A percentile compares a stretch with the other conserved stretches of the same genome.
Conservation (phyloP, 148 eudicot species). For the Rhododendron ovatum region DNA sequence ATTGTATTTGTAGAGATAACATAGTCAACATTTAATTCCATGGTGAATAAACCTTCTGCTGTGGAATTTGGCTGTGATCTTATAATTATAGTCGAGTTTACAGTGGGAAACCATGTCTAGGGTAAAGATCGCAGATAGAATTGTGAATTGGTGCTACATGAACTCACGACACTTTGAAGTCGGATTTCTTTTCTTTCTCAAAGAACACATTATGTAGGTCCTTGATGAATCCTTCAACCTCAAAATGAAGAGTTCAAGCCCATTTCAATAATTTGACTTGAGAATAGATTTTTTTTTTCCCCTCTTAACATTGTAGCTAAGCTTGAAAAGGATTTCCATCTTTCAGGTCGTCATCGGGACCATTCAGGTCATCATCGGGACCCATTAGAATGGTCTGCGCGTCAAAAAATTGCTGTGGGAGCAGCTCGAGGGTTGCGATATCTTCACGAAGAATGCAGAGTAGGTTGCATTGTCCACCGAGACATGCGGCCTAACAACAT, state of each 20-base stretch:
- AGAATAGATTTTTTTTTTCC: neutral
- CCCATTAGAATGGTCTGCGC: conserved; percentile 37
- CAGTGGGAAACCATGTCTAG: neutral
- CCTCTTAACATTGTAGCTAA: neutral
- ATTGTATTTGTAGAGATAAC: neutral
- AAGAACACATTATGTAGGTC: neutral
- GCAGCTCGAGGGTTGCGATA: conserved; percentile 46
- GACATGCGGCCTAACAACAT: conserved; percentile 53
- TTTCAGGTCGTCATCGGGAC: neutral
- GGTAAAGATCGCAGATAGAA: neutral
- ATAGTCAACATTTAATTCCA: neutral
- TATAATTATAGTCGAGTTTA: neutral
- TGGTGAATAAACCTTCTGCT: neutral
- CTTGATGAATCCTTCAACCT: neutral
- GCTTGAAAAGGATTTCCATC: neutral
- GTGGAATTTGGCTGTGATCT: neutral
- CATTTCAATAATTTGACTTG: neutral
- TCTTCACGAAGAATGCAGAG: conserved; percentile 52
- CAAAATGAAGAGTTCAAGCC: neutral
- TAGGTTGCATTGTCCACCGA: conserved; percentile 44
- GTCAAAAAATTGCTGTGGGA: conserved; percentile 39
- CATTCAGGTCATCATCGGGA: conserved; percentile 22
- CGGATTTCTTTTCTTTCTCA: neutral
- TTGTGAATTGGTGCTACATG: neutral
- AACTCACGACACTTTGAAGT: neutral